Evolutionary conservation across 805 yeast species (phyloP), one percentile per base, ranked within the genome.

Genomic region (Hanseniaspora thailandica): DNA sequence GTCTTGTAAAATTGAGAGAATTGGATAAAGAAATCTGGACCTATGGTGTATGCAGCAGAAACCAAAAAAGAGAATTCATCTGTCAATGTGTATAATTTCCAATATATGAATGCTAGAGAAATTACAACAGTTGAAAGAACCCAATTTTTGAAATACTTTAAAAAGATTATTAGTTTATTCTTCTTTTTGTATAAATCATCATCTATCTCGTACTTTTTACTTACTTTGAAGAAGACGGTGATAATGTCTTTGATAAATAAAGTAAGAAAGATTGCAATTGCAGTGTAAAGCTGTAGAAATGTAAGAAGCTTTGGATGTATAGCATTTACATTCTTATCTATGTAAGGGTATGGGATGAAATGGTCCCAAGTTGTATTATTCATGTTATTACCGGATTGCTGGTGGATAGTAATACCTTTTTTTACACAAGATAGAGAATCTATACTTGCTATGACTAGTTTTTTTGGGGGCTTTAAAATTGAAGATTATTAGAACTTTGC

Each of bases 1-100:
- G 66, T 63, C 55, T 60, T 65, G 50, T 58, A 66, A 43, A 57
- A 64, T 47, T 59, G 58, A n/a, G 63, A 34, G 44, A 56, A 62
- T 43, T 63, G 64, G 64, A 61, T 6, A 66, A 66, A 4, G 61
- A 39, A 17, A 65, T 62, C 47, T n/a, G 41, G 35, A 26, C 39
- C 36, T 3, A 30, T 10, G 13, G 35, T 13, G 34, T 43, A 50
- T 7, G 13, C 2, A 25, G 41, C 19, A 15, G 39, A 25, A 4
- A 26, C 5, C 10, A 35, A 26, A 35, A 50, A 50, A 13, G 54
- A 31, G 3, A 34, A 5, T 6, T 50, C 33, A 19, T 43, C 30
- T 7, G 45, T 26, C 8, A 43, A 12, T 5, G 28, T 1, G 28
- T 22, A 41, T 12, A 33, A 15, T 7, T 30, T 41, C 23, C 22